Base-by-base conservation (phyloP, 31 red algal genomes). In the Porphyra umbilicalis region DNA sequence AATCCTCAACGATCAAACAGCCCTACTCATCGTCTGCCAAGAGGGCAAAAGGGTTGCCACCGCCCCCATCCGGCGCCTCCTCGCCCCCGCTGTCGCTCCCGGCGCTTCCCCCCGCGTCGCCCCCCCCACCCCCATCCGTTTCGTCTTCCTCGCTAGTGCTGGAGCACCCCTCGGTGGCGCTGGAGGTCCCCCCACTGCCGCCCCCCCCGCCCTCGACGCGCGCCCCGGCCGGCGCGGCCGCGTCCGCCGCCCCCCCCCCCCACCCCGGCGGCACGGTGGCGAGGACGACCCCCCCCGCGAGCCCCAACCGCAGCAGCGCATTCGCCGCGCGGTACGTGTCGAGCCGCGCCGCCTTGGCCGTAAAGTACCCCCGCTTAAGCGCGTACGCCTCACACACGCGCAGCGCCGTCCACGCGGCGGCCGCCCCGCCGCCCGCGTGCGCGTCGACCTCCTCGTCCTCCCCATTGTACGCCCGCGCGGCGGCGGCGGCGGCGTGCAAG, bases 331-430 rank as follows among this genome's bases (percentile, higher is more conserved):
- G 38, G 79, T 83, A 85, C 5, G 88, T 83, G 36, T 93, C 91
- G 71, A 93, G 79, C 79, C 91, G 36, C n/a, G 91, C 91, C 36
- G 91, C 91, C 79, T 93, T 93, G 13, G 91, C 91, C 10, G 91
- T 93, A 29, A 85, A 86, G 84, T 85, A 93, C 29, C 91, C 91
- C 10, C 91, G 77, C 82, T 93, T 88, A 36, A 93, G 36, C 29
- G 91, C 91, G 86, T 86, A 93, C 35, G 91, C 91, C 40, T 93
- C 91, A 79, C 91, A 93, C 68, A 93, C 88, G 46, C 82, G 88
- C 85, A 82, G 85, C 33, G 85, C 91, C 0, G 85, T 93, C 91
- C 91, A 93, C 10, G 35, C 9, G 9, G 39, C 78, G 25, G 79
- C 79, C 85, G 85, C 15, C 44, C 78, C 13, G 31, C 78, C 25